Conservation (phyloP, 768 basidiomycete genomes). For the Suillus paluster region DNA sequence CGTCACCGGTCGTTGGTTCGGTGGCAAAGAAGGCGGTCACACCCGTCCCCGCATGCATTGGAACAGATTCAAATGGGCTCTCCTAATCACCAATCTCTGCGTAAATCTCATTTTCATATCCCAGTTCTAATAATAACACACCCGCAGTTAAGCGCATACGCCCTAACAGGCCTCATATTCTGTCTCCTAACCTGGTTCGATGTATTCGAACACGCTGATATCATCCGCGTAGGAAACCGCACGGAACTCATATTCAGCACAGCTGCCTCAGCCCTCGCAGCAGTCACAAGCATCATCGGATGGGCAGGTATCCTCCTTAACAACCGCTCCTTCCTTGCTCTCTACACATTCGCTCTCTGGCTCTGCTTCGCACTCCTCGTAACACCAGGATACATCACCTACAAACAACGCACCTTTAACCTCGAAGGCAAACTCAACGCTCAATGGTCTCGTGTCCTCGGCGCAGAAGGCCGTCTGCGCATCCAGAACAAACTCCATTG, state of each 20-base stretch:
- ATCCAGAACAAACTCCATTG: conserved; percentile 78
- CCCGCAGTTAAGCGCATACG: conserved; percentile 59
- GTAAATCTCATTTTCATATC: no score
- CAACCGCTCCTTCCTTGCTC: conserved; percentile 80
- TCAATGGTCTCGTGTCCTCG: conserved; percentile 73
- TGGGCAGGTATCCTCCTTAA: conserved; percentile 84
- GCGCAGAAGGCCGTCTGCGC: conserved; percentile 60
- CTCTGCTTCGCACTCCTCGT: conserved; percentile 71
- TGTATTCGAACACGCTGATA: conserved; percentile 68
- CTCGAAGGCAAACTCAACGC: conserved; percentile 81
- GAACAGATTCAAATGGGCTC: conserved; percentile 85
- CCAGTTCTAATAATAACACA: no score
- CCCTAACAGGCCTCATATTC: conserved; percentile 63
- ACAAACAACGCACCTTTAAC: conserved; percentile 76
- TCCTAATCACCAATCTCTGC: conserved; percentile 52
- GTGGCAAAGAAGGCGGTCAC: conserved; percentile 42
- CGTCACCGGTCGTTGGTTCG: conserved; percentile 43
- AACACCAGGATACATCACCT: conserved; percentile 78
- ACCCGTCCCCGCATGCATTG: conserved; percentile 57
- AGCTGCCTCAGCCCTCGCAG: conserved; percentile 58
- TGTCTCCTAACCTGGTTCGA: conserved; percentile 80
- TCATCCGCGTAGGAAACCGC: conserved; percentile 72
- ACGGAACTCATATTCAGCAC: conserved; percentile 77
- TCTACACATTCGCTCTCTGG: conserved; percentile 77
- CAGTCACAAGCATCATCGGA: conserved; percentile 72